Conservation (phyloP, 192 early-diverging fungal genomes). For the Phycomyces blakesleeanus region DNA sequence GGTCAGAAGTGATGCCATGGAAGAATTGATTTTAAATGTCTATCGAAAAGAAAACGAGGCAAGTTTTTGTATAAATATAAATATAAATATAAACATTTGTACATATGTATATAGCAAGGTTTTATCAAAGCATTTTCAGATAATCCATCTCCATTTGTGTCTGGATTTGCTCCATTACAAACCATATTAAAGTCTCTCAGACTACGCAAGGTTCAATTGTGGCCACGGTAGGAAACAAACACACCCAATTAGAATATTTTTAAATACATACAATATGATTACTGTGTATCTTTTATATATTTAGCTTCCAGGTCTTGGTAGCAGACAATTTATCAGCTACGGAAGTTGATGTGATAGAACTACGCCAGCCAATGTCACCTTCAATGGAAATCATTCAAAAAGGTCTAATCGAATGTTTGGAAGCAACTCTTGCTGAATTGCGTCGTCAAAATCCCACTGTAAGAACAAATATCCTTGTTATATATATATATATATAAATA, state of each 20-base stretch:
- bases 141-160: conserved; percentile 71
- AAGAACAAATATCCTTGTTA: conserved; percentile 14
- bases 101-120: conserved; percentile 39
- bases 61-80: conserved; percentile 2
- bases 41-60: conserved; percentile 73
- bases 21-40: conserved; percentile 86
- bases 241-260: too few relatives aligned
- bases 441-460: conserved; percentile 57
- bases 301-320: conserved; percentile 68
- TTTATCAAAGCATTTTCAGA: conserved; percentile 97
- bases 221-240: conserved; percentile 70
- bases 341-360: conserved; percentile 63
- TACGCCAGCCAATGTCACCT: conserved; percentile 74
- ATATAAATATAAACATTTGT: neutral
- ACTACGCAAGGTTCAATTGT: conserved; percentile 78
- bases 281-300: too few relatives aligned
- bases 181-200: conserved; percentile 79
- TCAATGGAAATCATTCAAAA: conserved; percentile 81
- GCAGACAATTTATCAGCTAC: conserved; percentile 49
- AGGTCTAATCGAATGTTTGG: conserved; percentile 80
- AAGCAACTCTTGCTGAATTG: conserved; percentile 73
- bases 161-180: conserved; percentile 85
- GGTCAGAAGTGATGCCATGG: conserved; percentile 59
- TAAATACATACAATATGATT: too few relatives aligned
- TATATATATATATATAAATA: too few relatives aligned